Percentiles rank a stretch among this genome's conserved stretches.
These are phyloP conservation scores for Xylaria sp. DNA, from an alignment of 2,329 filamentous ascomycete species.

Conservation along the genomic window DNA sequence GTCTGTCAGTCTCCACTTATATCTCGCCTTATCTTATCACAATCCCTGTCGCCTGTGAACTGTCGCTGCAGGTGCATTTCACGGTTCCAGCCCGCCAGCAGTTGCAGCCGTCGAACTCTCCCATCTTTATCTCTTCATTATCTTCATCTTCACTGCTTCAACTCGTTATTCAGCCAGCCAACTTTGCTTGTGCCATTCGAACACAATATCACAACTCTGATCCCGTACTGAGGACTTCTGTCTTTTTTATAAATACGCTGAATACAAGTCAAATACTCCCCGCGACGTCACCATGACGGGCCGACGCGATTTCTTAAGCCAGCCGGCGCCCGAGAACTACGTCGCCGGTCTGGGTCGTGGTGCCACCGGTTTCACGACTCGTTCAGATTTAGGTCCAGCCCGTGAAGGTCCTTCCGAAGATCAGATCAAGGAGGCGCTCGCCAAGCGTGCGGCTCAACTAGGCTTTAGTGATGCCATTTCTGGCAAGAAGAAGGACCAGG, in stretches of 20 bases:
- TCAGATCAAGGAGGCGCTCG: constrained; percentile 95
- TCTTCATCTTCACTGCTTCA: not conserved
- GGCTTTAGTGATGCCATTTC: constrained; percentile 54
- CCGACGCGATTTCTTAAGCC: constrained; percentile 81
- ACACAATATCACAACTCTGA: not conserved
- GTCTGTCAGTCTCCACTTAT: constrained; percentile 4
- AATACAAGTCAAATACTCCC: not conserved
- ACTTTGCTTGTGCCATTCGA: not conserved
- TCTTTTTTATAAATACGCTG: not conserved
- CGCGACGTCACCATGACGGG: constrained; percentile 40
- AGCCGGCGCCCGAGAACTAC: constrained; percentile 79
- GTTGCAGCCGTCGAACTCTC: not conserved
- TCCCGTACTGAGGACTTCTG: not conserved
- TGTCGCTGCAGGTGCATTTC: not conserved
- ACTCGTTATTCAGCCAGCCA: not conserved
- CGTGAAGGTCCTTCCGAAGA: constrained; percentile 94
- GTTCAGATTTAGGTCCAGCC: constrained; percentile 91
- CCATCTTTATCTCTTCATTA: not conserved
- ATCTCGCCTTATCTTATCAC: constrained; percentile 17
- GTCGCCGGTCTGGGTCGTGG: constrained; percentile 96
- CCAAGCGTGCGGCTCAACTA: constrained; percentile 83
- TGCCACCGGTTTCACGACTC: constrained; percentile 95
- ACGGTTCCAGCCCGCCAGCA: not conserved
- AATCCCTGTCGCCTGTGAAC: not conserved
- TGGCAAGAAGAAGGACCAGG: constrained; percentile 65